Conservation (phyloP, 768 basidiomycete species). For the Mycena leptocephala region DNA sequence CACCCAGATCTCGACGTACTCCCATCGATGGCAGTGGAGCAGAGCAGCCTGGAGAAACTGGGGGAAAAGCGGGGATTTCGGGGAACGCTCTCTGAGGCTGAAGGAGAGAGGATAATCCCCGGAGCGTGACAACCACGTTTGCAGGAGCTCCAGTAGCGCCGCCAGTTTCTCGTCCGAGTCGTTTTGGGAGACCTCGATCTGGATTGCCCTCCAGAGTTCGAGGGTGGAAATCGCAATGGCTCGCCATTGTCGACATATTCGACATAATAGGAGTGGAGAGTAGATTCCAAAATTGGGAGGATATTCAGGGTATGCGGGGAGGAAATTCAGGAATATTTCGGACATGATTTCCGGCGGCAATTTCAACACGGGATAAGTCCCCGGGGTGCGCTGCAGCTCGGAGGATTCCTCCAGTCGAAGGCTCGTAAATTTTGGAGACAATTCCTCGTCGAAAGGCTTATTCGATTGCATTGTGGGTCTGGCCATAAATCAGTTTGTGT, state of each 20-base stretch:
- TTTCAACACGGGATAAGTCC: background rate
- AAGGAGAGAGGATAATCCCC: background rate
- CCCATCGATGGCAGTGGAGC: no score
- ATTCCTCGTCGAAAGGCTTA: no score
- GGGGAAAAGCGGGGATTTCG: background rate
- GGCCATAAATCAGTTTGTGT: no score
- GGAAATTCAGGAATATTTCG: background rate
- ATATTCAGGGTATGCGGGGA: background rate
- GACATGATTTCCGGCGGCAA: background rate
- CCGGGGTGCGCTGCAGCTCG: no score
- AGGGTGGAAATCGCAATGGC: background rate
- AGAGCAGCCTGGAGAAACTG: no score
- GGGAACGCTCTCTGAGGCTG: background rate
- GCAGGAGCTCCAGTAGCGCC: background rate
- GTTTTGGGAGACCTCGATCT: background rate
- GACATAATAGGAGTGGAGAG: background rate
- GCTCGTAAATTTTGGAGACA: no score
- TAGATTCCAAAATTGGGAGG: background rate
- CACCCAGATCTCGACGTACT: no score
- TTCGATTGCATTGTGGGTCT: no score
- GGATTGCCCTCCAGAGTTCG: background rate
- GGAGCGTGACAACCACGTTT: background rate
- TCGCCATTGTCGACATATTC: background rate
- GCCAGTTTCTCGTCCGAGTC: background rate
- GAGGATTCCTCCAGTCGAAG: no score